These are phyloP conservation scores for Scenedesmus sp. DNA, from an alignment of 163 green algal genomes.

Conservation along the genomic window DNA sequence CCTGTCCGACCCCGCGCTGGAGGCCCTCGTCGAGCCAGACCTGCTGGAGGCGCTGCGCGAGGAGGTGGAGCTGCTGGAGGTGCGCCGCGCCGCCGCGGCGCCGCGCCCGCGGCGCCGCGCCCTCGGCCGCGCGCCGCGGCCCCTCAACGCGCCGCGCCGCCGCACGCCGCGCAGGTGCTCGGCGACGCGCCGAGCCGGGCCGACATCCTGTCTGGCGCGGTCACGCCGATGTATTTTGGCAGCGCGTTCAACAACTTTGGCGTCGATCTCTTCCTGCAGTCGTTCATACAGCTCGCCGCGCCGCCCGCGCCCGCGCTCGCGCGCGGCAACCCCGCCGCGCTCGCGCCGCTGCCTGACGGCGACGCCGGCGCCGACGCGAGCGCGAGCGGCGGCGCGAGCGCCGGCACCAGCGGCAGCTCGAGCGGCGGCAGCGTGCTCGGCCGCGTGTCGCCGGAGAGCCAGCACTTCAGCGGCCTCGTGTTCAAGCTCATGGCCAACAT, in stretches of 20 bases:
- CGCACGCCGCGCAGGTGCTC: conserved; percentile 48
- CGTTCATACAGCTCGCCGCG: conserved; percentile 63
- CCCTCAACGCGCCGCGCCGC: too few relatives aligned
- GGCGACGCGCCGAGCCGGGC: conserved; percentile 72
- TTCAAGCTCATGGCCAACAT: conserved; percentile 89
- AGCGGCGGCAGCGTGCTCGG: conserved; percentile 35
- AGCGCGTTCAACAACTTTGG: conserved; percentile 86
- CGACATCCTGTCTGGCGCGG: conserved; percentile 60
- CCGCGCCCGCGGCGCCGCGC: too few relatives aligned
- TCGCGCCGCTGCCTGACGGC: neutral
- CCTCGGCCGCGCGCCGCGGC: too few relatives aligned
- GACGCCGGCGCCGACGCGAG: neutral
- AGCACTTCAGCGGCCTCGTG: conserved; percentile 74
- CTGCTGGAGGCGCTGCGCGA: conserved; percentile 73
- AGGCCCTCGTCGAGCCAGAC: conserved; percentile 67
- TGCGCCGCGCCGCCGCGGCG: conserved; percentile 40
- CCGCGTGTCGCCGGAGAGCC: conserved; percentile 42
- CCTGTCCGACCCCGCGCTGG: conserved; percentile 61
- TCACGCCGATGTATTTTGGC: conserved; percentile 86
- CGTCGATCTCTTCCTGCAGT: conserved; percentile 81
- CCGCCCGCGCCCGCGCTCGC: conserved; percentile 48
- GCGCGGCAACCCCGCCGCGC: conserved; percentile 30
- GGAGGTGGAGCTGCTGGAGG: conserved; percentile 83
- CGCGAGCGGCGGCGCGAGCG: neutral
- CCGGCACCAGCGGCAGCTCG: neutral